Evolutionary conservation across 176 grass and related monocot species (phyloP).

Genomic region (Microstegium vimineum): DNA sequence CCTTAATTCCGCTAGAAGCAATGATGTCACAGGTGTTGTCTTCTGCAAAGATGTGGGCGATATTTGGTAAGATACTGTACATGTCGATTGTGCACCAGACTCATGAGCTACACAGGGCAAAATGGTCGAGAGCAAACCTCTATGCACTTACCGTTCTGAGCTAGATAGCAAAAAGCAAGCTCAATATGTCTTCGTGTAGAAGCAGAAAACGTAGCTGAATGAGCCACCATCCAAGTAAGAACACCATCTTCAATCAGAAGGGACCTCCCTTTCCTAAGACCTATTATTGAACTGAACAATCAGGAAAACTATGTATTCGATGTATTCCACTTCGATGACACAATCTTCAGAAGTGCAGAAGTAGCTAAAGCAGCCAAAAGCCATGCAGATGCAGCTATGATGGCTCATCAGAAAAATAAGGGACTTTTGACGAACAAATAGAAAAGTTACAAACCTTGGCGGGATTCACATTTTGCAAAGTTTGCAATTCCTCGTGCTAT

Average conservation of each 20-base stretch:
- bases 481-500: slow-evolving; percentile 95
- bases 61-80: background rate
- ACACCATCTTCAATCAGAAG: slow-evolving; percentile 83
- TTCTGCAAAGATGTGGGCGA: slow-evolving; percentile 38
- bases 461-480: slow-evolving; percentile 98
- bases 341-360: background rate
- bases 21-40: slow-evolving; percentile 77
- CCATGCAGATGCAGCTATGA: background rate
- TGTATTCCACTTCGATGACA: background rate
- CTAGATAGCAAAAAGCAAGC: slow-evolving; percentile 85
- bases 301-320: background rate
- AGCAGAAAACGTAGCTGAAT: slow-evolving; percentile 53
- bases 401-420: too few species aligned
- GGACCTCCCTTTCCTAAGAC: slow-evolving; percentile 75
- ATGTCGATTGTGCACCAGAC: background rate
- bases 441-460: slow-evolving; percentile 57
- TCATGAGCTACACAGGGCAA: background rate
- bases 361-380: background rate
- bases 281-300: slow-evolving; percentile 26
- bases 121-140: background rate
- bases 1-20: slow-evolving; percentile 75
- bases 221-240: slow-evolving; percentile 68
- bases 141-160: slow-evolving; percentile 71
- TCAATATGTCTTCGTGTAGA: slow-evolving; percentile 66
- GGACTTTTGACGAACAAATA: background rate